A percentile compares a stretch with the other conserved stretches of the same genome.
Conservation (phyloP, 192 early-diverging fungal species). For the Polychytrium aggregatum region DNA sequence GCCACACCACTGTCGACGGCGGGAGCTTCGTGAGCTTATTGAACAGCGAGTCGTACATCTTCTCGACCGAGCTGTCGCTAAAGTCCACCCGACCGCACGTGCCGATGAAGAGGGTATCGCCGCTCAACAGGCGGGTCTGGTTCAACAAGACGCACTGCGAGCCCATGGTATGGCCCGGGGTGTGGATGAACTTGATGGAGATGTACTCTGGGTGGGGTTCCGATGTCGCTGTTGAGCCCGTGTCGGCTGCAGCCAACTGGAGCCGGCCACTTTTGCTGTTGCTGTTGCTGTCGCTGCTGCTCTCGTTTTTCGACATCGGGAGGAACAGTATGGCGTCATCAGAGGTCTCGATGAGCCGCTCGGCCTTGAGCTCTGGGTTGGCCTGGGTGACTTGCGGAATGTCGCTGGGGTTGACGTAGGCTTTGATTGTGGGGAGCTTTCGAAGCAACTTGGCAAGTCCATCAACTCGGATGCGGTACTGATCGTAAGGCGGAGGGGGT, state of each 20-base stretch:
- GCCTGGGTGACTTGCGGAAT: conserved; percentile 51
- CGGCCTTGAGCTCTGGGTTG: conserved; percentile 51
- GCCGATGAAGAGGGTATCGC: conserved; percentile 77
- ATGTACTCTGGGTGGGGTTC: too few species aligned
- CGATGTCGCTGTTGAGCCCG: too few species aligned
- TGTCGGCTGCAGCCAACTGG: not conserved
- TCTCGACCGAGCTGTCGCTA: conserved; percentile 51
- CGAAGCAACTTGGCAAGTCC: conserved; percentile 67
- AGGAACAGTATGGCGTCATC: conserved; percentile 42
- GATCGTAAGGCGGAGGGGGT: conserved; percentile 77
- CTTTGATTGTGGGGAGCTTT: conserved; percentile 57
- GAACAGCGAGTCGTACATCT: conserved; percentile 65
- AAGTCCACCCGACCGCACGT: conserved; percentile 73
- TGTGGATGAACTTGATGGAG: conserved; percentile 75
- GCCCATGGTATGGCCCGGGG: conserved; percentile 87
- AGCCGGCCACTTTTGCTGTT: too few species aligned
- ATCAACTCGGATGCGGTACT: conserved; percentile 63
- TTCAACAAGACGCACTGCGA: conserved; percentile 76
- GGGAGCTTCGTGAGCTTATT: conserved; percentile 42
- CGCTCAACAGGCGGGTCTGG: conserved; percentile 60
- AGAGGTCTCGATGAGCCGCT: conserved; percentile 46
- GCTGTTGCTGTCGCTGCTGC: too few species aligned
- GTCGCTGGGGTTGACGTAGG: conserved; percentile 66
- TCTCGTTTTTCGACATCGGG: conserved; percentile 12
- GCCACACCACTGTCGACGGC: conserved; percentile 60